Percentiles rank a stretch among this genome's conserved stretches.
Evolutionary conservation across 2,329 filamentous ascomycete species (phyloP).

Genomic region (Rutstroemia sp.): DNA sequence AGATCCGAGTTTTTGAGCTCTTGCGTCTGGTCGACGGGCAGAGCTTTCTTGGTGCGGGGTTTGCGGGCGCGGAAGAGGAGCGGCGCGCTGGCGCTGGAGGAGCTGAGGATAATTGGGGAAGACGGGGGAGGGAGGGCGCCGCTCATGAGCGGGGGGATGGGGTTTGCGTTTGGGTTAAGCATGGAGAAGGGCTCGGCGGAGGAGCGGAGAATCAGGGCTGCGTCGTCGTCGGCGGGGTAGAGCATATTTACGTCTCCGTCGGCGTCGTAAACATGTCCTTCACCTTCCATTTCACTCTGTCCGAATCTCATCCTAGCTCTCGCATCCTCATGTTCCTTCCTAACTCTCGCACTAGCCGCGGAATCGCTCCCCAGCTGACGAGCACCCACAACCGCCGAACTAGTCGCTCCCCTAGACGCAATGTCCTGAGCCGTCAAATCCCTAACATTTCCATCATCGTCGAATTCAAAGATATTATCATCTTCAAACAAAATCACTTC

Average conservation of each 20-base stretch:
- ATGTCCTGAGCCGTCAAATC: conserved; percentile 33
- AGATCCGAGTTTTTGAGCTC: conserved; percentile 50
- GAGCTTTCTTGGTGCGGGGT: conserved; percentile 30
- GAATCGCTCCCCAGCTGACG: conserved; percentile 27
- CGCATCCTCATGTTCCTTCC: conserved; percentile 36
- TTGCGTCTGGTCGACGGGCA: conserved; percentile 41
- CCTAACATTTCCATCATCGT: conserved; percentile 51
- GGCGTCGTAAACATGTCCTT: not conserved
- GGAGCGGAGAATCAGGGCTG: conserved; percentile 22
- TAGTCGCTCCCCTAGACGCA: conserved; percentile 14
- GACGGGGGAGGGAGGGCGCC: conserved; percentile 21
- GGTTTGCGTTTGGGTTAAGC: not conserved
- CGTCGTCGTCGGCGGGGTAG: conserved; percentile 31
- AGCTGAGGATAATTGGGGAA: conserved; percentile 27
- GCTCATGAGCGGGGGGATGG: conserved; percentile 13
- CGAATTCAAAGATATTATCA: conserved; percentile 45
- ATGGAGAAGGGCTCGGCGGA: conserved; percentile 25
- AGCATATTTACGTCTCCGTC: conserved; percentile 26
- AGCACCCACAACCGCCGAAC: not conserved
- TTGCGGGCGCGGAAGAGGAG: conserved; percentile 25
- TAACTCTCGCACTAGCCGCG: conserved; percentile 33
- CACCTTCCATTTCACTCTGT: conserved; percentile 16
- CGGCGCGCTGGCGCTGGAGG: conserved; percentile 34
- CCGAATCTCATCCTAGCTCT: conserved; percentile 14
- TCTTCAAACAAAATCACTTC: conserved; percentile 27